Evolutionary conservation across 345 rosid genomes (phyloP).

Genomic region (Sonneratia caseolaris): DNA sequence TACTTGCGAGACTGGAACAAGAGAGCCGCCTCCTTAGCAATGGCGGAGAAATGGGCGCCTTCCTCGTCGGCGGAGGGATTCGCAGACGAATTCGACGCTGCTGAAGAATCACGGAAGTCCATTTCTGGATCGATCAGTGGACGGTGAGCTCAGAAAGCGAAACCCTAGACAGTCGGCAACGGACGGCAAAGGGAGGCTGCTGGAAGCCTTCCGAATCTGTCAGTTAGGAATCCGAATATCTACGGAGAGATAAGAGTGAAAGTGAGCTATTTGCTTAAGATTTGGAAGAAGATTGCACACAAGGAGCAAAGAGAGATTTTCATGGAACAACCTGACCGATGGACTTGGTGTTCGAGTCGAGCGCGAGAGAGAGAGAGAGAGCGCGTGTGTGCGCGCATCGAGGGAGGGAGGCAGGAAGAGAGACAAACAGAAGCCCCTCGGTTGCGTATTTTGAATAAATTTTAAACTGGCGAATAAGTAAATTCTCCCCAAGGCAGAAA

Average conservation of each 20-base stretch:
- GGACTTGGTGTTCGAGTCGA: too few species aligned
- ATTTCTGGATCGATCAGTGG: constrained; percentile 2
- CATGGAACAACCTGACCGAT: neutral
- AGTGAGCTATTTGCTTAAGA: neutral
- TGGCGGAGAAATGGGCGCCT: constrained; percentile 35
- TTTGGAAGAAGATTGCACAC: neutral
- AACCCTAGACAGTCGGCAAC: neutral
- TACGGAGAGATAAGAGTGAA: neutral
- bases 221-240: neutral
- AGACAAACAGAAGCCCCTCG: neutral
- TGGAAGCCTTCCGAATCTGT: neutral
- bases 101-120: constrained; percentile 2
- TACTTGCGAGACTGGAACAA: constrained; percentile 66
- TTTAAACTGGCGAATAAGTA: too few species aligned
- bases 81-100: constrained; percentile 12
- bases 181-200: neutral
- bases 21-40: constrained; percentile 67
- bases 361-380: too few species aligned
- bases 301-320: neutral
- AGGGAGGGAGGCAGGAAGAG: neutral
- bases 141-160: neutral
- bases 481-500: too few species aligned
- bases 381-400: neutral
- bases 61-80: constrained; percentile 29
- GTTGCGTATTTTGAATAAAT: too few species aligned